Evolutionary conservation across 1,284 basidiomycete species (phyloP), one percentile per base, ranked within the genome.

Genomic region (Moniliella sp.): DNA sequence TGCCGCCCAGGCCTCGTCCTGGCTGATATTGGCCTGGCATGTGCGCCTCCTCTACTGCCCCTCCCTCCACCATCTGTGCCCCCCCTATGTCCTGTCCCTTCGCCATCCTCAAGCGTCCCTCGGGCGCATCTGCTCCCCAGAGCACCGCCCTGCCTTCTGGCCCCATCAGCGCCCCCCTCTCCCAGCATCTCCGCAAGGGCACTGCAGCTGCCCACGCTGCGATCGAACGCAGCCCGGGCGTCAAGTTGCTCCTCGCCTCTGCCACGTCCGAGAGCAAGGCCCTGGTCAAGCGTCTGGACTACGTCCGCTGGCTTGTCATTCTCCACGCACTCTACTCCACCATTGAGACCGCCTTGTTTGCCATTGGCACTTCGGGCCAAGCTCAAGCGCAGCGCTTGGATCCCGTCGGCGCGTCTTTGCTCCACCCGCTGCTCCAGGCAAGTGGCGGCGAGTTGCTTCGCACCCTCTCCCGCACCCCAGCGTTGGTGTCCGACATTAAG

Each of bases 301-400:
- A 52, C 31, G 30, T 46, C 1, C 32, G 36, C 5, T 50, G 46
- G 31, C 36, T 48, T 25, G 31, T 52, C 15, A 45, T 47, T 40
- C 39, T 52, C 1, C 28, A 30, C 4, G 43, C 36, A 34, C 32
- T 52, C 30, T 52, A 52, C 25, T 23, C 15, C 9, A n/a, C 19
- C 19, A 5, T 27, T 8, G 26, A 27, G 26, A 13, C 5, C 26
- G 26, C 11, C 5, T 13, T 27, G 9, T n/a, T n/a, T n/a, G n/a
- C n/a, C n/a, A n/a, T n/a, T n/a, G n/a, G n/a, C n/a, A n/a, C n/a
- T n/a, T n/a, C n/a, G n/a, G n/a, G n/a, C n/a, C n/a, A n/a, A n/a
- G 9, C 7, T 13, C 15, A 30, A 10, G n/a, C 28, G 10, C 10
- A 10, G 28, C 31, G 25, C 10, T 9, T 13, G 5, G 4, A 5